Evolutionary conservation across 2,329 filamentous ascomycete genomes (phyloP).

Genomic region (Alternaria metachromatica): DNA sequence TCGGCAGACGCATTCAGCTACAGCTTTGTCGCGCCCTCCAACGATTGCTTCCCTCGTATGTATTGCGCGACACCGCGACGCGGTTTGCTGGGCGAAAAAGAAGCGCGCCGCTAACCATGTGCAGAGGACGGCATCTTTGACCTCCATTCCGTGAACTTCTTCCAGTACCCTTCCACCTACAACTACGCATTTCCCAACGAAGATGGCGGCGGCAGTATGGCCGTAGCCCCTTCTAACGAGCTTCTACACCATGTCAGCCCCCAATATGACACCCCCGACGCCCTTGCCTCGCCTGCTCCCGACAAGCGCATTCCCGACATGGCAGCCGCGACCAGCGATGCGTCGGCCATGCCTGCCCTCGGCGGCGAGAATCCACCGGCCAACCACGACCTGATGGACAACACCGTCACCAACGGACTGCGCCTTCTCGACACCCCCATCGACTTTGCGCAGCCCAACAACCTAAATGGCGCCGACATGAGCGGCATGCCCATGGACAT

Average conservation of each 20-base stretch:
- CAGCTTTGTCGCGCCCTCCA: neutral
- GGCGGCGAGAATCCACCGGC: constrained; percentile 21
- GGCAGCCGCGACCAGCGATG: constrained; percentile 37
- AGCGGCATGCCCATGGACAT: constrained; percentile 21
- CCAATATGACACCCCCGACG: constrained; percentile 34
- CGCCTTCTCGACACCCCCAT: constrained; percentile 32
- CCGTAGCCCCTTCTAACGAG: constrained; percentile 32
- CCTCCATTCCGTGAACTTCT: constrained; percentile 5
- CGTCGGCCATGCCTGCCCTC: constrained; percentile 16
- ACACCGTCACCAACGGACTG: constrained; percentile 14
- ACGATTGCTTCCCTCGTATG: constrained; percentile 1
- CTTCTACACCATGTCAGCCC: constrained; percentile 28
- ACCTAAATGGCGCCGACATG: constrained; percentile 16
- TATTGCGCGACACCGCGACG: constrained; percentile 11
- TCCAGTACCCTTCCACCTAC: neutral
- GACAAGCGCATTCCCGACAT: constrained; percentile 33
- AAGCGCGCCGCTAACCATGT: constrained; percentile 24
- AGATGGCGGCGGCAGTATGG: constrained; percentile 43
- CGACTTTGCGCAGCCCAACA: constrained; percentile 22
- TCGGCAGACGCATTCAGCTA: neutral
- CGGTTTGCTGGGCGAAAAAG: constrained; percentile 5
- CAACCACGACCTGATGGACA: constrained; percentile 8
- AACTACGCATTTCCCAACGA: constrained; percentile 15
- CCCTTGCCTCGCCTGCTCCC: constrained; percentile 20
- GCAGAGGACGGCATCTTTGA: constrained; percentile 21